Base-by-base conservation (phyloP, 805 yeast genomes). In the Saccharomyces eubayanus region DNA sequence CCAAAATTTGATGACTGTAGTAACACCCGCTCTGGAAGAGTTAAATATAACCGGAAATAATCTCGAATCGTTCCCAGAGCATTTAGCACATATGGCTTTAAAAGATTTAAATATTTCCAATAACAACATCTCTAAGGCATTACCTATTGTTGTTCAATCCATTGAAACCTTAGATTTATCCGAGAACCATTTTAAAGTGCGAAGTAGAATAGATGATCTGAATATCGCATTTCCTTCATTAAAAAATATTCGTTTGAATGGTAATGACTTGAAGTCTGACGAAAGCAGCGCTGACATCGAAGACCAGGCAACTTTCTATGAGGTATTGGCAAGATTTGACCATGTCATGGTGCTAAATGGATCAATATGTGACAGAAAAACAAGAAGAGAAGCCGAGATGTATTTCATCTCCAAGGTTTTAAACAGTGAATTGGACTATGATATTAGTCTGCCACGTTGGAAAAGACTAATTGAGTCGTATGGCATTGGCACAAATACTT, bases 381-480 rank as follows among this genome's bases (percentile, higher is more conserved):
- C 83, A 49, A 73, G 89, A 16, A 58, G 55, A 5, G 86, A 84
- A 58, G 85, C 87, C 0, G 96, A 89, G 64, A 64, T 87, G 4
- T 88, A 78, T 62, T 82, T 86, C 55, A 71, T 86, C 29, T 74
- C 82, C 5, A 75, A 75, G 56, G 79, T 86, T 0, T 47, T 52
- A 8, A 51, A 55, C 0, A 62, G 63, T 0, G 63, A 67, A 5
- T 59, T 72, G 50, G 46, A 46, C 1, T 73, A 68, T 46, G 59
- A 68, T 21, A 47, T 45, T 14, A 45, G 16, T 5, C 51, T 50
- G 20, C 36, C 31, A 20, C 63, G 78, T 29, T 84, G 86, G 85
- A 46, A 50, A 2, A 36, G 65, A 28, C 72, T 81, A n/a, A 62
- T 70, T 9, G 45, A 55, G 2, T 71, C 70, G 52, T 72, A 82